Conservation (phyloP, 2,329 filamentous ascomycete genomes). For the Sodiomyces alkalinus region DNA sequence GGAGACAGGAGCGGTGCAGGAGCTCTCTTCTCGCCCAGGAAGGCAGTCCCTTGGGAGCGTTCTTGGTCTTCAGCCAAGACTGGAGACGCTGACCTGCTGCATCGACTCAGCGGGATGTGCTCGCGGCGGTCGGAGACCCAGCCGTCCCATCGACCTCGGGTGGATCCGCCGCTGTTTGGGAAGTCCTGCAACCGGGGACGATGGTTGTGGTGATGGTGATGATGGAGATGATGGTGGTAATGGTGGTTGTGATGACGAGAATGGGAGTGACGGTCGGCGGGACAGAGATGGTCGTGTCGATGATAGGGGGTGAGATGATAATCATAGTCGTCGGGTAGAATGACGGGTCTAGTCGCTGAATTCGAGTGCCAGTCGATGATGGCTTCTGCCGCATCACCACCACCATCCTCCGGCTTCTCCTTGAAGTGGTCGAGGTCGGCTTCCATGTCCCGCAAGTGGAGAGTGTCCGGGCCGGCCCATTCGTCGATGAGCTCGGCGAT, state of each 20-base stretch:
- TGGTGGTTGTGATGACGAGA: constrained; percentile 2
- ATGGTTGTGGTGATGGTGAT: constrained; percentile 2
- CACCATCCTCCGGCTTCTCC: constrained; percentile 11
- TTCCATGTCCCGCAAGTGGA: constrained; percentile 44
- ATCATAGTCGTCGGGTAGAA: constrained; percentile 2
- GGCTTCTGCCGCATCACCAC: constrained; percentile 4
- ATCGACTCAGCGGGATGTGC: constrained; percentile 2
- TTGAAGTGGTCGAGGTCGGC: constrained; percentile 43
- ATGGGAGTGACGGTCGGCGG: constrained; percentile 4
- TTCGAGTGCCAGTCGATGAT: constrained; percentile 1
- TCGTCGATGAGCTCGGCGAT: constrained; percentile 45
- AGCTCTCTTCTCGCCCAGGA: no score
- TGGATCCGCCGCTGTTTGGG: no score
- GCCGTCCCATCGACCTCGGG: constrained; percentile 6
- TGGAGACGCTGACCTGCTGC: not conserved
- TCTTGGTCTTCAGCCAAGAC: not conserved
- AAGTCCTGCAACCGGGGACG: no score
- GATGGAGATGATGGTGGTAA: not conserved
- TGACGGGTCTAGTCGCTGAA: constrained; percentile 3
- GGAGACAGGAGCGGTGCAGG: no score
- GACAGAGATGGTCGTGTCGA: constrained; percentile 1
- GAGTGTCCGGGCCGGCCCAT: constrained; percentile 40
- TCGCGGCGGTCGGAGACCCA: constrained; percentile 6
- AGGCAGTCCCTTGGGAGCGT: no score
- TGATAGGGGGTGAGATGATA: constrained; percentile 4